Conservation (phyloP, 371 early-diverging fungal genomes). For the Apophysomyces trapeziformis region DNA sequence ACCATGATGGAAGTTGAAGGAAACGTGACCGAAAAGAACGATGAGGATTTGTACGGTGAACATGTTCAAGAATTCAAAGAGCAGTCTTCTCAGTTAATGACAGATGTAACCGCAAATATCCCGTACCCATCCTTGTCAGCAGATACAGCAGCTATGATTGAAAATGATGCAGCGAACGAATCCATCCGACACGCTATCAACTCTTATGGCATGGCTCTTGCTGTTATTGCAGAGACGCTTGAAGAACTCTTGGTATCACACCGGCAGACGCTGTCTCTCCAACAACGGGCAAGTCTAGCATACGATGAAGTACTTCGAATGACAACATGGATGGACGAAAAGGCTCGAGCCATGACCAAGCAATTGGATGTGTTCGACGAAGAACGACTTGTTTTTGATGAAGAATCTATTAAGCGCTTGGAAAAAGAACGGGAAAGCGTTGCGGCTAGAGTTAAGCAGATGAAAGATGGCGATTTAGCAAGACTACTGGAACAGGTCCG, state of each 20-base stretch:
- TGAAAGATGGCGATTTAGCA: slow-evolving; percentile 36
- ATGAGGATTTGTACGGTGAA: slow-evolving; percentile 32
- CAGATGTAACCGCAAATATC: slow-evolving; percentile 34
- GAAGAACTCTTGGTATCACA: slow-evolving; percentile 45
- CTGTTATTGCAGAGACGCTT: slow-evolving; percentile 45
- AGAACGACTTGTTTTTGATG: slow-evolving; percentile 16
- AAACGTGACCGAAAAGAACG: slow-evolving; percentile 14
- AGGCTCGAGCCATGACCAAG: slow-evolving; percentile 28
- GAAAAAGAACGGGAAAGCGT: slow-evolving; percentile 40
- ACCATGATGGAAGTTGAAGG: slow-evolving; percentile 24
- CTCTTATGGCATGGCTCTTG: slow-evolving; percentile 43
- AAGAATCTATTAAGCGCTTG: slow-evolving; percentile 31
- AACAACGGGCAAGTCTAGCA: slow-evolving; percentile 39
- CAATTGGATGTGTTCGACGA: slow-evolving; percentile 8
- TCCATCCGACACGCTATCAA: slow-evolving; percentile 38
- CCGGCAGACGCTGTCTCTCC: slow-evolving; percentile 40
- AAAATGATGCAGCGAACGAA: slow-evolving; percentile 43
- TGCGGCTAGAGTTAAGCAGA: slow-evolving; percentile 25
- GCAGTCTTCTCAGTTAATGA: slow-evolving; percentile 42
- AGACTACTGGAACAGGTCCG: slow-evolving; percentile 30
- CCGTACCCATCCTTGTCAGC: slow-evolving; percentile 45
- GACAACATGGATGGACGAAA: slow-evolving; percentile 49
- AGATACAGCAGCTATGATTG: slow-evolving; percentile 39
- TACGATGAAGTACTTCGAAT: slow-evolving; percentile 41
- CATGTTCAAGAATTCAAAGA: slow-evolving; percentile 39